These are phyloP conservation scores for Trametes pubescens DNA, from an alignment of 1,284 basidiomycete species.

Conservation along the genomic window DNA sequence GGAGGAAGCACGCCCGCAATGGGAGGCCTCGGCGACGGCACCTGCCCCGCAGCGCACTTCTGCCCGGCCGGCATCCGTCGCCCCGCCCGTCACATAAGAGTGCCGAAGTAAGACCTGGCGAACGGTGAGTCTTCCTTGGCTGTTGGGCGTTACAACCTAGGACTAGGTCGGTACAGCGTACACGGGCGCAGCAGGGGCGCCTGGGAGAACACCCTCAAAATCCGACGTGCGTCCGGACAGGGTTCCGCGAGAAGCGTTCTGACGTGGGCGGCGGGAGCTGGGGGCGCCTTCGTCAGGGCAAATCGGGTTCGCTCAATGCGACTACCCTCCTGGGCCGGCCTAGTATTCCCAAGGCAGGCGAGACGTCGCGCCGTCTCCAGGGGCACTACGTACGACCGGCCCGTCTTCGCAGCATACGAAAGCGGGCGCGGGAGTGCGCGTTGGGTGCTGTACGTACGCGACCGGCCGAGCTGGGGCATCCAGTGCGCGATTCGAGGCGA, in stretches of 20 bases:
- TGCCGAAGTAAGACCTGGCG: neutral
- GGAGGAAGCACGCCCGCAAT: slow-evolving; percentile 23
- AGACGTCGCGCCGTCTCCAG: slow-evolving; percentile 9
- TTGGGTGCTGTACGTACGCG: neutral
- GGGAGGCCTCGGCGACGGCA: slow-evolving; percentile 4
- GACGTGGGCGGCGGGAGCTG: slow-evolving; percentile 6
- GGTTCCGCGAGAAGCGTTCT: slow-evolving; percentile 23
- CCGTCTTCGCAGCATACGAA: neutral
- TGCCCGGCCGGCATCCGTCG: neutral
- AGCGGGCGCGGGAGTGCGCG: neutral
- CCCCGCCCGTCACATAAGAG: neutral
- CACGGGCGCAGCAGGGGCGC: neutral
- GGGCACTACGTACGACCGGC: slow-evolving; percentile 1
- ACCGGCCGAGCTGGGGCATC: neutral
- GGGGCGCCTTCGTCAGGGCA: slow-evolving; percentile 4
- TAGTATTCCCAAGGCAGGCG: slow-evolving; percentile 12
- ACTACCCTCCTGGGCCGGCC: slow-evolving; percentile 1
- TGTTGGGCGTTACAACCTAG: too few relatives aligned
- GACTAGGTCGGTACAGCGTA: too few relatives aligned
- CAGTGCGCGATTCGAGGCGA: neutral
- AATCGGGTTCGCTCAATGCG: slow-evolving; percentile 19
- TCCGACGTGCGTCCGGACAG: slow-evolving; percentile 16
- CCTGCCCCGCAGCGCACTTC: slow-evolving; percentile 4
- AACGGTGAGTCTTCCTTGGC: neutral
- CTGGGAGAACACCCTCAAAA: slow-evolving; percentile 15